Base-by-base conservation (phyloP, 2,329 filamentous ascomycete genomes). In the Alternaria conjuncta region DNA sequence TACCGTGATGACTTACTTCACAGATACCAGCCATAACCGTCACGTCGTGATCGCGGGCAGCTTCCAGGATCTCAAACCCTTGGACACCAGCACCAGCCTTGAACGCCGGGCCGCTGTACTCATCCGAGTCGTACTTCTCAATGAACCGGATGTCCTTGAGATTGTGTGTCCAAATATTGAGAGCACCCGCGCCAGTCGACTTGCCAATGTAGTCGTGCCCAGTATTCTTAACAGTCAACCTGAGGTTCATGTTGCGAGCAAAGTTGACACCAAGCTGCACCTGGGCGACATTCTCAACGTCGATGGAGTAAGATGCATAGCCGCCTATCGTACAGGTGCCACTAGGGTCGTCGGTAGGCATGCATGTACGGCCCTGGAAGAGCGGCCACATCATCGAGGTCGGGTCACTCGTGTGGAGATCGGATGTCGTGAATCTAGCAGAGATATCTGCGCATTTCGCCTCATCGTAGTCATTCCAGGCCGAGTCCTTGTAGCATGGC, bases 151-250 rank as follows among this genome's bases (percentile, higher is more conserved):
- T 58, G 4, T 50, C 41, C n/a, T 76, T 78, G 5, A 78, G 55
- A 26, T 75, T 61, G 28, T 76, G 75, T 1, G 71, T 77, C 76
- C 76, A 78, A 11, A 78, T 45, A n/a, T 55, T 65, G 7, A 78
- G 65, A 0, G 72, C 57, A 7, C 72, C 73, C 7, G 66, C 67
- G 18, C 74, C 76, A 10, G 66, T 70, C 2, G 73, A 75, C 49
- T 70, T 71, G 4, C 73, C 75, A 10, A 69, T 58, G 13, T 58
- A 62, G 21, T 68, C 66, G 43, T 72, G 69, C 0, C 71, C 69
- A 7, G 71, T 72, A 20, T 70, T 73, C 6, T 64, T 63, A 12
- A 74, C 61, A 2, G 67, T 61, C 8, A 73, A 57, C 11, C 70
- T 69, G 7, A 75, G 53, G 20, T 73, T 70, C 32, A 60, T 55